Conservation (phyloP, 192 early-diverging fungal species). For the Coemansia umbellata region DNA sequence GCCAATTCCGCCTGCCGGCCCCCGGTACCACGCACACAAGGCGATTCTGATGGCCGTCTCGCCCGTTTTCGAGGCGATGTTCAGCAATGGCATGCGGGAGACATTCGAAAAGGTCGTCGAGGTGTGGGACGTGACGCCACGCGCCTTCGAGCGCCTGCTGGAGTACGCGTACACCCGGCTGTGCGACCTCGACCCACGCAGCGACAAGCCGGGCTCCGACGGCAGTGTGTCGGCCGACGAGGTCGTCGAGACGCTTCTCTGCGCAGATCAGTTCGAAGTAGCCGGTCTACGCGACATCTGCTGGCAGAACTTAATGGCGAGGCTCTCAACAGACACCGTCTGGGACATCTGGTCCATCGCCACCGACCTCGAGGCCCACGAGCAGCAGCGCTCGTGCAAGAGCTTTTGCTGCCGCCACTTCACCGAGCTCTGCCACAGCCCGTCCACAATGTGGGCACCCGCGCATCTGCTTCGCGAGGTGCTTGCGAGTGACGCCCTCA, state of each 20-base stretch:
- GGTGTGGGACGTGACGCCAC: constrained; percentile 48
- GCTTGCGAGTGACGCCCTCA: constrained; percentile 38
- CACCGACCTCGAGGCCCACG: constrained; percentile 21
- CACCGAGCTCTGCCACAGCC: constrained; percentile 21
- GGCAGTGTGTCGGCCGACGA: constrained; percentile 30
- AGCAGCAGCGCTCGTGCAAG: constrained; percentile 24
- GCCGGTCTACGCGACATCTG: constrained; percentile 32
- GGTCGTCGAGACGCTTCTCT: constrained; percentile 42
- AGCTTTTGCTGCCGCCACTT: constrained; percentile 39
- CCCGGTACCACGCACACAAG: constrained; percentile 51
- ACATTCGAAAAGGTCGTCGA: constrained; percentile 45
- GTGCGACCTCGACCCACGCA: constrained; percentile 18
- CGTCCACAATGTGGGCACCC: constrained; percentile 41
- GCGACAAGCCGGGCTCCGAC: not conserved
- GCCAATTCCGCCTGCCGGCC: constrained; percentile 3
- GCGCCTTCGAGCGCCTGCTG: constrained; percentile 45
- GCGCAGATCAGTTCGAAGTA: constrained; percentile 46
- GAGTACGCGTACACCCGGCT: constrained; percentile 47
- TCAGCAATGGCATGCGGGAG: constrained; percentile 59
- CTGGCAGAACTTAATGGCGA: constrained; percentile 31
- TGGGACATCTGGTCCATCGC: constrained; percentile 52
- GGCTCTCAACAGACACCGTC: constrained; percentile 25
- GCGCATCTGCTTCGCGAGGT: constrained; percentile 33
- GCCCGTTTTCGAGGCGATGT: constrained; percentile 54
- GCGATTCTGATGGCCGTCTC: constrained; percentile 51